Evolutionary conservation across 2,329 filamentous ascomycete species (phyloP).

Genomic region (Cladosporium sp.): DNA sequence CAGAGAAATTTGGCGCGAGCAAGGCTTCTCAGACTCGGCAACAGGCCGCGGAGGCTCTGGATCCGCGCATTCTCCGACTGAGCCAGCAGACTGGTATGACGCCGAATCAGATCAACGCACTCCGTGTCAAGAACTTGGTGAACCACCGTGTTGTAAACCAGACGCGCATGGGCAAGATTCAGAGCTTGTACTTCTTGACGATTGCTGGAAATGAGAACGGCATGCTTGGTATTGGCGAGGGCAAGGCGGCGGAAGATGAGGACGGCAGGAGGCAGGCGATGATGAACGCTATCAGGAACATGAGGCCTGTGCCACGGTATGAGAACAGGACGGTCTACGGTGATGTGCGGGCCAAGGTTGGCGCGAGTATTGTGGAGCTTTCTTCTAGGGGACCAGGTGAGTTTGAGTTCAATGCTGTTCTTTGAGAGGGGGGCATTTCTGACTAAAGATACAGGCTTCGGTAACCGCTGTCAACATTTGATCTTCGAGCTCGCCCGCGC

Average conservation of each 20-base stretch:
- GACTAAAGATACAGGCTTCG: conserved; percentile 61
- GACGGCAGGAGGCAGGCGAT: conserved; percentile 67
- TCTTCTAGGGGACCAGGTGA: conserved; percentile 80
- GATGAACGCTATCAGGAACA: conserved; percentile 74
- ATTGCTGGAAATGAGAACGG: conserved; percentile 85
- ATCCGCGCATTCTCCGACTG: conserved; percentile 45
- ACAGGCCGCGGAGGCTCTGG: conserved; percentile 22
- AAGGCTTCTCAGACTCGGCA: conserved; percentile 7
- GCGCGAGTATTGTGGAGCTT: conserved; percentile 78
- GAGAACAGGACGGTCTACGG: conserved; percentile 90
- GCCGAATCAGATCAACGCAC: conserved; percentile 39
- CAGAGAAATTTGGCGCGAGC: no score
- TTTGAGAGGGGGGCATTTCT: neutral
- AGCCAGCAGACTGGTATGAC: conserved; percentile 53
- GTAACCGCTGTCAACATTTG: conserved; percentile 80
- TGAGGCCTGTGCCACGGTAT: conserved; percentile 86
- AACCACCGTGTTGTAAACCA: conserved; percentile 75
- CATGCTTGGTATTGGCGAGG: conserved; percentile 79
- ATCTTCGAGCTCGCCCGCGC: conserved; percentile 93
- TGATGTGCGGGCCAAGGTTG: conserved; percentile 74
- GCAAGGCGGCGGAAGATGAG: conserved; percentile 70
- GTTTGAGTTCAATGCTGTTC: conserved; percentile 45
- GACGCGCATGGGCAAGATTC: conserved; percentile 91
- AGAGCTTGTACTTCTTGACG: conserved; percentile 65
- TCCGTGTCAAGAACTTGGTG: conserved; percentile 69